These are phyloP conservation scores for Neurospora sp. DNA, from an alignment of 495 filamentous ascomycete species.

Conservation along the genomic window DNA sequence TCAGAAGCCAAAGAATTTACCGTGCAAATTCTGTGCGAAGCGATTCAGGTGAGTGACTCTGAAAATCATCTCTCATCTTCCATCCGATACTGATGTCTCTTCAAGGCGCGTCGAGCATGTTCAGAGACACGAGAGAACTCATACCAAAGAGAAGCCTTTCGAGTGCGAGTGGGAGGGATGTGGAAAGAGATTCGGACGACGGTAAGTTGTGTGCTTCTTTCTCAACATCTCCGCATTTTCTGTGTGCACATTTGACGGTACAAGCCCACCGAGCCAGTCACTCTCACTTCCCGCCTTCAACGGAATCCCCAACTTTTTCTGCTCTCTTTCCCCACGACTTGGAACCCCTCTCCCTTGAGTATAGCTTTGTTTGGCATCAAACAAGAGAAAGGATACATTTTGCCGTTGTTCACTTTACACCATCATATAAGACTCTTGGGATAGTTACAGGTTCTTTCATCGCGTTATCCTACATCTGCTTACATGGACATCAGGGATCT, in stretches of 20 bases:
- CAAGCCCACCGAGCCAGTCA: constrained; percentile 4
- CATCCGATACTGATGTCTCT: constrained; percentile 27
- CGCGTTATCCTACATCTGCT: constrained; percentile 25
- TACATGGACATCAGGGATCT: constrained; percentile 55
- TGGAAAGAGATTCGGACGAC: constrained; percentile 47
- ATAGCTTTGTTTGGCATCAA: background rate
- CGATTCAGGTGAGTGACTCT: constrained; percentile 38
- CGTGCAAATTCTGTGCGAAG: constrained; percentile 46
- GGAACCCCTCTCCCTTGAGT: background rate
- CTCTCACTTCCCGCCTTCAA: background rate
- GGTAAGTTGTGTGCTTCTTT: constrained; percentile 28
- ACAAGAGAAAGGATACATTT: background rate
- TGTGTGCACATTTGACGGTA: background rate
- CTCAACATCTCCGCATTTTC: background rate
- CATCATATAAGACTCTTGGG: background rate
- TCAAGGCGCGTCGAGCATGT: constrained; percentile 49
- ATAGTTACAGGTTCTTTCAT: background rate
- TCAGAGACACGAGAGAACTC: constrained; percentile 50
- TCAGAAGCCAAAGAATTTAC: constrained; percentile 44
- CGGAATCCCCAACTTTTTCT: constrained; percentile 4
- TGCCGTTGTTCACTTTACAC: background rate
- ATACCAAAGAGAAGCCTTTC: constrained; percentile 53
- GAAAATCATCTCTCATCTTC: background rate
- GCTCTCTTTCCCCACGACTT: constrained; percentile 2
- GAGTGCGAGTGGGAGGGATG: constrained; percentile 41